These are phyloP conservation scores for Vachellia pachyceras DNA, from an alignment of 306 rosid genomes.

Conservation along the genomic window DNA sequence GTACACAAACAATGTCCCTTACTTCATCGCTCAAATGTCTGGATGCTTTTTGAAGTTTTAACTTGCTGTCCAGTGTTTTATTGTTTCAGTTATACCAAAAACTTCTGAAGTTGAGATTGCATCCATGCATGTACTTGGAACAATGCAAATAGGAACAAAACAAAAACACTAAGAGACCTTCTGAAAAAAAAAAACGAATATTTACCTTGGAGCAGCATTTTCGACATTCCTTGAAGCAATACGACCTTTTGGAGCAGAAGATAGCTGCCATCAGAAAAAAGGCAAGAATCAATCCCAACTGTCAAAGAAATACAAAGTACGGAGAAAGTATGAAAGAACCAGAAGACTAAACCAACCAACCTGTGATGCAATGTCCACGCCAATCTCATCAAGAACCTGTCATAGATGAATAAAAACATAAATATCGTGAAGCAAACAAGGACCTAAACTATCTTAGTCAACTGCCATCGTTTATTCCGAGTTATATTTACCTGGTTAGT, in stretches of 20 bases:
- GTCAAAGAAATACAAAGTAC: constrained; percentile 21
- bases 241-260: constrained; percentile 97
- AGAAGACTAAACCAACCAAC: constrained; percentile 46
- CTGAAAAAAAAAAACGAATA: neutral
- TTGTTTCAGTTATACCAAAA: neutral
- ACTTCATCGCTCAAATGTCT: no score
- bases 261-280: constrained; percentile 57
- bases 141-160: neutral
- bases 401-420: constrained; percentile 27
- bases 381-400: constrained; percentile 99
- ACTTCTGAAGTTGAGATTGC: neutral
- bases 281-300: constrained; percentile 28
- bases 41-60: neutral
- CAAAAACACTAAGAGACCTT: neutral
- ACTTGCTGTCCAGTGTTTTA: neutral
- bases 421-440: neutral
- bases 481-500: constrained; percentile 78
- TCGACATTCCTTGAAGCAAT: constrained; percentile 73
- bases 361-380: constrained; percentile 98
- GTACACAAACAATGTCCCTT: no score
- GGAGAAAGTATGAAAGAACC: constrained; percentile 8
- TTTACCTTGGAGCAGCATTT: constrained; percentile 66
- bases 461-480: neutral
- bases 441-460: neutral
- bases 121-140: neutral